Conservation (phyloP, 2,329 filamentous ascomycete species). For the Botryotinia narcissicola region DNA sequence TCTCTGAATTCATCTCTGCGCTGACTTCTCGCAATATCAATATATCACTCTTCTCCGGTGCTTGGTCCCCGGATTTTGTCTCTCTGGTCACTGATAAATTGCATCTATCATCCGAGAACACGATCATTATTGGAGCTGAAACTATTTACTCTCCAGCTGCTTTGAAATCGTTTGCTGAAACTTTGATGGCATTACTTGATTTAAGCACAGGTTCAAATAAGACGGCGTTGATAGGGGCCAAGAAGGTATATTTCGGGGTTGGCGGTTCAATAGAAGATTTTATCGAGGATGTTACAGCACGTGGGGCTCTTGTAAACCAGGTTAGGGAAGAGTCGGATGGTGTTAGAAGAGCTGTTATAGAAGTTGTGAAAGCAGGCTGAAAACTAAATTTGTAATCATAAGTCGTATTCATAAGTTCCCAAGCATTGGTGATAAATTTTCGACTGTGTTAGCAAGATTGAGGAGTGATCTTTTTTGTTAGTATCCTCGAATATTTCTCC, state of each 20-base stretch:
- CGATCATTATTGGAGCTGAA: conserved; percentile 68
- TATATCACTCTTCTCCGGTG: conserved; percentile 69
- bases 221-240: conserved; percentile 66
- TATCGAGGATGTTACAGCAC: conserved; percentile 49
- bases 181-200: conserved; percentile 58
- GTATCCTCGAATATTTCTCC: background rate
- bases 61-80: conserved; percentile 67
- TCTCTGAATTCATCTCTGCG: conserved; percentile 56
- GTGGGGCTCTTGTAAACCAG: conserved; percentile 49
- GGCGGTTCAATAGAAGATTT: conserved; percentile 80
- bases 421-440: background rate
- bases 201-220: conserved; percentile 41
- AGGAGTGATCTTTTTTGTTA: background rate
- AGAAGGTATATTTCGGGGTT: conserved; percentile 81
- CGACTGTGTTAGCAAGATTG: background rate
- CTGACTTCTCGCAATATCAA: conserved; percentile 52
- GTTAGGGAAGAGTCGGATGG: conserved; percentile 60
- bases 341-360: conserved; percentile 59
- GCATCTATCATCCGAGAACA: conserved; percentile 34
- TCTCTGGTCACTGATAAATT: conserved; percentile 46
- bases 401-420: background rate
- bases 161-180: conserved; percentile 65
- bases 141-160: conserved; percentile 80
- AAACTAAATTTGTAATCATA: background rate
- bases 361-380: conserved; percentile 29